Base-by-base conservation (phyloP, 2,329 filamentous ascomycete species). In the Mollisia scopiformis region DNA sequence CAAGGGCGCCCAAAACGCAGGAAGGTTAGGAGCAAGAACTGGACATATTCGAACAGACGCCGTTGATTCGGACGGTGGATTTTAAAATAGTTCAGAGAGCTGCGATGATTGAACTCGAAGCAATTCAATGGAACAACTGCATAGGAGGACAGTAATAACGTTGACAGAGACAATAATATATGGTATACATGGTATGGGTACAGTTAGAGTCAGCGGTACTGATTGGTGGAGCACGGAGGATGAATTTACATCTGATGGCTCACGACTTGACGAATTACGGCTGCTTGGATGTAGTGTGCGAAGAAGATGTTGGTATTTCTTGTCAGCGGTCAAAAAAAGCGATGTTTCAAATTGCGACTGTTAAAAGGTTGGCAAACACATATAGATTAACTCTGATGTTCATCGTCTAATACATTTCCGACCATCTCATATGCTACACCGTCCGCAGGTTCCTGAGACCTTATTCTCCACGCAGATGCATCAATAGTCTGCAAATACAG, bases 31-130 rank as follows among this genome's bases (percentile, higher is more conserved):
- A 23, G 27, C 2, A 63, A 62, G 54, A 63, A 57, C 31, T 72
- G 69, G 70, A 71, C 69, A 0, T 62, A 70, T 55, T 47, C 56
- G 2, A 59, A 58, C 1, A 51, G 69, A 33, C 37, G 23, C 10
- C 67, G 70, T 4, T 66, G 62, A 1, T 72, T 69, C 35, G 64
- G 66, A 2, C 11, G 28, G 1, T 67, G 65, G n/a, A 13, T 70
- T 2, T 72, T 67, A 41, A 70, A 61, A 31, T 70, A 69, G 70
- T 68, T 70, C 39, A 72, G 68, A 19, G 69, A 69, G 27, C 47
- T 1, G 66, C 66, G 8, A 65, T 68, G 62, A 67, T 69, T 59
- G 54, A 39, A 6, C 58, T 68, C 11, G 67, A 72, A 52, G 41
- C 14, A 70, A 71, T 63, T 58, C 49, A 6, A 41, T 70, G 58